Conservation (phyloP, 2,329 filamentous ascomycete genomes). For the Trichoderma sp. region DNA sequence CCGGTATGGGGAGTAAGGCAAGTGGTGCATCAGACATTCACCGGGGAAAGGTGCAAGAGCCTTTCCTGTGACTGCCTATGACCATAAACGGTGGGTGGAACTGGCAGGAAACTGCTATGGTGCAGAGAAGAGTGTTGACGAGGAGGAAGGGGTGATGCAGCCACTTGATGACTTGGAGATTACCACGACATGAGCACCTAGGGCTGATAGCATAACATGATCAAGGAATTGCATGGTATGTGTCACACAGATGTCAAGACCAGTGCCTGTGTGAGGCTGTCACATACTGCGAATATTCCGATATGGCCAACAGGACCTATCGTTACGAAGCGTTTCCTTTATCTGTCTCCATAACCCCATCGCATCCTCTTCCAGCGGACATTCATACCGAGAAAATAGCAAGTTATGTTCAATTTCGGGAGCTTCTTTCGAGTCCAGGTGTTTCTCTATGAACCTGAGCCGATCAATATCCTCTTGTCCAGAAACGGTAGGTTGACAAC, state of each 20-base stretch:
- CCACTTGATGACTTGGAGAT: no score
- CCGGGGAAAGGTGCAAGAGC: not conserved
- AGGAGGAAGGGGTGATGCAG: no score
- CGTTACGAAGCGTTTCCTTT: no score
- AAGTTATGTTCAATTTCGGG: not conserved
- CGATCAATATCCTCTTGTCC: not conserved
- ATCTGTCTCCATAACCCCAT: no score
- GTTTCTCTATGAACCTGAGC: not conserved
- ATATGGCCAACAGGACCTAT: no score
- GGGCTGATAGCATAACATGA: no score
- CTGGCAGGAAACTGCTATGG: not conserved
- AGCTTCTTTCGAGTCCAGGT: not conserved
- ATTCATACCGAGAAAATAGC: not conserved
- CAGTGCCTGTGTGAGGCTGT: no score
- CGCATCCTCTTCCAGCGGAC: not conserved
- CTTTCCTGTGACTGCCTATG: not conserved
- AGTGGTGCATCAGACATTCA: not conserved
- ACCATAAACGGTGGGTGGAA: not conserved
- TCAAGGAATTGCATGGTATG: no score
- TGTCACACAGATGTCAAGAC: no score
- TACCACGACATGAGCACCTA: no score
- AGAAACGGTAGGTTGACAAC: not conserved
- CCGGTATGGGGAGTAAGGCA: not conserved
- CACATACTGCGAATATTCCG: no score
- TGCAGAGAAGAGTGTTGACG: not conserved